Conservation (phyloP, 2,329 filamentous ascomycete species). For the Sclerotinia spermophila region DNA sequence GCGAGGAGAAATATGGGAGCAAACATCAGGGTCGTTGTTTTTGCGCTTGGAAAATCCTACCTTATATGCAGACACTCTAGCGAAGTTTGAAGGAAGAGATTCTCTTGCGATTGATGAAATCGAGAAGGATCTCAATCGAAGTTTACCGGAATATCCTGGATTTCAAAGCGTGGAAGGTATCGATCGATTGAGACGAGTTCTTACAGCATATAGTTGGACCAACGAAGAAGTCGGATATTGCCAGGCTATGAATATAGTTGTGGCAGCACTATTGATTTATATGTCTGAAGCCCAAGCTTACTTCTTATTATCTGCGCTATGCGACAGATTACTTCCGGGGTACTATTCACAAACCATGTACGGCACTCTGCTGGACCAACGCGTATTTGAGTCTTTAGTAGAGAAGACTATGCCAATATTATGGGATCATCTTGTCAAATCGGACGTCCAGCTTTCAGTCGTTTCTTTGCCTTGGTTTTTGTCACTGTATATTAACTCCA, state of each 20-base stretch:
- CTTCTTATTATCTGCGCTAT: slow-evolving; percentile 85
- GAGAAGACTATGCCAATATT: slow-evolving; percentile 98
- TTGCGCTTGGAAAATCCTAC: slow-evolving; percentile 81
- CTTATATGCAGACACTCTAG: slow-evolving; percentile 77
- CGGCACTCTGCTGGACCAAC: slow-evolving; percentile 91
- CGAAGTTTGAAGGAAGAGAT: slow-evolving; percentile 77
- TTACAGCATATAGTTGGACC: slow-evolving; percentile 97
- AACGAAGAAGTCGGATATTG: slow-evolving; percentile 96
- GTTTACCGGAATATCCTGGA: slow-evolving; percentile 92
- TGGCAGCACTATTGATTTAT: slow-evolving; percentile 96
- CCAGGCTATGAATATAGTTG: slow-evolving; percentile 99
- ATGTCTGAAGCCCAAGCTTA: slow-evolving; percentile 97
- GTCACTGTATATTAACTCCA: slow-evolving; percentile 97
- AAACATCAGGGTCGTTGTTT: slow-evolving; percentile 88
- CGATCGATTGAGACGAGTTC: slow-evolving; percentile 77
- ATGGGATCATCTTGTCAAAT: slow-evolving; percentile 97
- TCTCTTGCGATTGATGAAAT: slow-evolving; percentile 98
- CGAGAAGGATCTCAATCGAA: slow-evolving; percentile 95
- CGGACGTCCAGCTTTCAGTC: slow-evolving; percentile 93
- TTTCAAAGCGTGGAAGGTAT: slow-evolving; percentile 98
- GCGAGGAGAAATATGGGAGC: slow-evolving; percentile 92
- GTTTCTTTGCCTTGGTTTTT: slow-evolving; percentile 98
- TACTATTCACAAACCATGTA: slow-evolving; percentile 99
- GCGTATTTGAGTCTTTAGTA: slow-evolving; percentile 96
- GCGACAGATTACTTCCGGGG: slow-evolving; percentile 87